Percentiles rank a stretch among this genome's conserved stretches.
phyloP scores from a whole-genome alignment of 2,329 filamentous ascomycete genomes.

The Colletotrichum shisoi region DNA sequence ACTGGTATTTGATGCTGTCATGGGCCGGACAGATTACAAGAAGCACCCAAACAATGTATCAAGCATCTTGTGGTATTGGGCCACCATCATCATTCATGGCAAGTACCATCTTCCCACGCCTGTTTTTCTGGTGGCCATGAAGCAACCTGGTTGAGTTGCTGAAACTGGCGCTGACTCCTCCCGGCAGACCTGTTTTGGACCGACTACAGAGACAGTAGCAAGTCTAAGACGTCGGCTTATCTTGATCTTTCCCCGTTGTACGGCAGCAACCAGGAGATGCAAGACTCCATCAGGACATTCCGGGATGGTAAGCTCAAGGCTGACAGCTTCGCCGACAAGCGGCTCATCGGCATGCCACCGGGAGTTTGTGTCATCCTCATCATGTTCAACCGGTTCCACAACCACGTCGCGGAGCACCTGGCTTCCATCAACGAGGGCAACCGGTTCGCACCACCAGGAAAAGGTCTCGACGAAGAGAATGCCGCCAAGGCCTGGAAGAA shows the following conservation, averaged over 20 bases:
- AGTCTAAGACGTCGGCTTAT: slow-evolving; percentile 74
- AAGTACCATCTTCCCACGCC: slow-evolving; percentile 34
- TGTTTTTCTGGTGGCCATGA: too few relatives aligned
- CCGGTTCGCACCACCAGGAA: slow-evolving; percentile 73
- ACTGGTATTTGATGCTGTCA: slow-evolving; percentile 68
- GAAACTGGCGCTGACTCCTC: background rate
- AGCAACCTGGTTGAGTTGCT: background rate
- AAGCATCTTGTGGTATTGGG: slow-evolving; percentile 63
- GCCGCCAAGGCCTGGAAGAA: slow-evolving; percentile 66
- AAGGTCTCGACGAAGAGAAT: slow-evolving; percentile 59
- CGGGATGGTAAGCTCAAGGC: slow-evolving; percentile 75
- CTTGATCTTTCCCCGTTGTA: slow-evolving; percentile 77
- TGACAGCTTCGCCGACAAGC: slow-evolving; percentile 75
- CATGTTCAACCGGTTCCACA: slow-evolving; percentile 88
- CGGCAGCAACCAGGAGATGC: slow-evolving; percentile 71
- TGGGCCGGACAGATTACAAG: slow-evolving; percentile 60
- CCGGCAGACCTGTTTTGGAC: slow-evolving; percentile 72
- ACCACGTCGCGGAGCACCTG: slow-evolving; percentile 80
- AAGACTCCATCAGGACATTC: slow-evolving; percentile 73
- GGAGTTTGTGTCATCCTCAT: slow-evolving; percentile 75
- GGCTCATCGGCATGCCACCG: slow-evolving; percentile 74
- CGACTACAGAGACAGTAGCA: slow-evolving; percentile 65
- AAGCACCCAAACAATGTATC: slow-evolving; percentile 76
- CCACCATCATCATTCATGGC: slow-evolving; percentile 75
- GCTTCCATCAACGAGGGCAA: slow-evolving; percentile 85